phyloP scores from a whole-genome alignment of 768 basidiomycete genomes.

The Candolleomyces efflorescens region DNA sequence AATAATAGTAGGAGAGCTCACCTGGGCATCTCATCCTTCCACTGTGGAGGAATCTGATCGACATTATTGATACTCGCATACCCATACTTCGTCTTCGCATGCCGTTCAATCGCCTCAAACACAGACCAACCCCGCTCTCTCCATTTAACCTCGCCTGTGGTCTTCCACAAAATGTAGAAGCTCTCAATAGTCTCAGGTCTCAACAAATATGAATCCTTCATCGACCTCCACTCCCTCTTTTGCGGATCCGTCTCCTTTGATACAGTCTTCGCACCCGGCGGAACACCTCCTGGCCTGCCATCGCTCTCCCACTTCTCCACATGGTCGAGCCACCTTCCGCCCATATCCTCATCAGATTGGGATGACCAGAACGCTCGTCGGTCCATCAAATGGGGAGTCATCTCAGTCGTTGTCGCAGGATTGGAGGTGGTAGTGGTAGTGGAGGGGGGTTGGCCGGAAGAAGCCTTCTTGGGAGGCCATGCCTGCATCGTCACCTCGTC shows the following conservation, averaged over 20 bases:
- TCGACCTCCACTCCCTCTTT: slow-evolving; percentile 49
- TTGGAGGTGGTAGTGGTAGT: too few relatives aligned
- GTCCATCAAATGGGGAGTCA: too few relatives aligned
- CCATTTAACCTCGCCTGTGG: slow-evolving; percentile 63
- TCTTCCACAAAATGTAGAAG: slow-evolving; percentile 64
- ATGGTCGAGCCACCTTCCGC: slow-evolving; percentile 39
- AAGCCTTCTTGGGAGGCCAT: slow-evolving; percentile 13
- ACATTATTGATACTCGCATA: slow-evolving; percentile 54
- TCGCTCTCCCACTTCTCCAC: slow-evolving; percentile 41
- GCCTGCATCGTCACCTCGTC: slow-evolving; percentile 45
- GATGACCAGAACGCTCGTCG: too few relatives aligned
- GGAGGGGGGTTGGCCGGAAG: too few relatives aligned
- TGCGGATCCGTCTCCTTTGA: slow-evolving; percentile 16
- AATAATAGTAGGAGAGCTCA: slow-evolving; percentile 22
- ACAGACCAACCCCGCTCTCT: slow-evolving; percentile 69
- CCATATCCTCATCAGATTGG: neutral
- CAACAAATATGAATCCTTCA: slow-evolving; percentile 43
- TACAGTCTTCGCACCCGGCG: slow-evolving; percentile 13
- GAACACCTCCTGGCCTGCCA: slow-evolving; percentile 32
- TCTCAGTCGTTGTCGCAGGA: neutral
- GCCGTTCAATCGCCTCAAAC: slow-evolving; percentile 57
- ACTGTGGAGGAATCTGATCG: slow-evolving; percentile 27
- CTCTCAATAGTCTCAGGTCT: slow-evolving; percentile 77
- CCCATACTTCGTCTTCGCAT: slow-evolving; percentile 50
- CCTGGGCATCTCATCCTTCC: slow-evolving; percentile 72